Conservation (phyloP, 805 yeast species). For the Cyberlindnera samutprakarnensis region DNA sequence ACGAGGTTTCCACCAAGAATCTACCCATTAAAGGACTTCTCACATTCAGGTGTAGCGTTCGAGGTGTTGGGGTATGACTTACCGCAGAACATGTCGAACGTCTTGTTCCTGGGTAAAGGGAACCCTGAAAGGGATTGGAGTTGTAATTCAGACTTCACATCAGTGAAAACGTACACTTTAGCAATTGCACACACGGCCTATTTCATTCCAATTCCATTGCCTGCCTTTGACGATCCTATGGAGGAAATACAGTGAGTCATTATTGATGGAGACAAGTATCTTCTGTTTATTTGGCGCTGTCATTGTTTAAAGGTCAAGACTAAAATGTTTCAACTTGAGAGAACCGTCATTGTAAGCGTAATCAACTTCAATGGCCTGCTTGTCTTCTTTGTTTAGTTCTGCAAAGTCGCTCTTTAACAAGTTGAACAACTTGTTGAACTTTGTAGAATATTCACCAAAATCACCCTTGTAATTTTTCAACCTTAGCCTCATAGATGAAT, state of each 20-base stretch:
- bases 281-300: too few relatives aligned
- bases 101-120: constrained; percentile 4
- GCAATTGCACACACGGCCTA: background rate
- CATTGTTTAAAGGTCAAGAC: constrained; percentile 1
- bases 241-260: too few relatives aligned
- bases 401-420: constrained; percentile 6
- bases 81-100: constrained; percentile 24
- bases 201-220: background rate
- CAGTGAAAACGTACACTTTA: background rate
- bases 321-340: constrained; percentile 7
- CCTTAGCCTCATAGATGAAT: constrained; percentile 13
- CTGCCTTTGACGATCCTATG: background rate
- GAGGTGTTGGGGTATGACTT: constrained; percentile 27
- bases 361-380: background rate
- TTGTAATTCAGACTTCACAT: background rate
- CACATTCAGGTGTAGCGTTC: constrained; percentile 26
- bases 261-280: too few relatives aligned
- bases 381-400: constrained; percentile 1
- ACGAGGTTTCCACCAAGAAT: constrained; percentile 50
- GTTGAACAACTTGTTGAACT: constrained; percentile 11
- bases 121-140: constrained; percentile 1
- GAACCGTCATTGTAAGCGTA: constrained; percentile 4
- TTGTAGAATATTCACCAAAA: constrained; percentile 17
- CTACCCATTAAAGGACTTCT: constrained; percentile 10
- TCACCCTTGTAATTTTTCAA: constrained; percentile 23